Evolutionary conservation across 2,329 filamentous ascomycete genomes (phyloP), one percentile per base, ranked within the genome.

Genomic region (Calonectria pseudoreteaudii): DNA sequence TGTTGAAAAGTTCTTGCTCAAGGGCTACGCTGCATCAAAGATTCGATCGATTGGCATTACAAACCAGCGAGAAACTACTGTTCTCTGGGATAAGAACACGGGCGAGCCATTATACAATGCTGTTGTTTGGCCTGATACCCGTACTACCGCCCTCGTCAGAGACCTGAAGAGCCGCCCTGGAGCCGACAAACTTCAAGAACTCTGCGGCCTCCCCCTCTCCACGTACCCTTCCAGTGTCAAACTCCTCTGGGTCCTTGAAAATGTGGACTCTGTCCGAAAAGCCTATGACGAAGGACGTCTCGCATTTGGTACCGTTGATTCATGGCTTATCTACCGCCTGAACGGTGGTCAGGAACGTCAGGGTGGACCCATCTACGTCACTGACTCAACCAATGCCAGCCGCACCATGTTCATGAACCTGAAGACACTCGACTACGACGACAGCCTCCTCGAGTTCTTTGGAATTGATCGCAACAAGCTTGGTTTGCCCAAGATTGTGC

Each of bases 321-420:
- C 94, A 2, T 98, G 95, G 95, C 88, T 98, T 72, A 90, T 98
- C 68, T 98, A 95, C 86, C 92, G 93, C 79, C 90, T 98, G 66
- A 95, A 97, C 81, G 95, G 94, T 71, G 93, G 94, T 65, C 88
- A 87, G 38, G 88, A 91, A 73, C 91, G 89, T 66, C 86, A 87
- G 70, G 82, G 78, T n/a, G 81, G 80, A 20, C 90, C 91, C 64
- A 85, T 95, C 53, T 93, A 94, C 81, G 94, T 98, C 72, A 97
- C 95, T 0, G 95, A 98, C 83, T 92, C 93, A 62, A 95, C 94
- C 74, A 98, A 98, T 83, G 95, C 95, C 26, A 96, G 94, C 68
- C 89, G 95, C 81, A 98, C 95, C 74, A 97, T 98, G 95, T 97
- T 98, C 85, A 96, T 98, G 93, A 95, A 98, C 85, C 88, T 98